phyloP scores from a whole-genome alignment of 345 rosid species.

The Clausena lansium region DNA sequence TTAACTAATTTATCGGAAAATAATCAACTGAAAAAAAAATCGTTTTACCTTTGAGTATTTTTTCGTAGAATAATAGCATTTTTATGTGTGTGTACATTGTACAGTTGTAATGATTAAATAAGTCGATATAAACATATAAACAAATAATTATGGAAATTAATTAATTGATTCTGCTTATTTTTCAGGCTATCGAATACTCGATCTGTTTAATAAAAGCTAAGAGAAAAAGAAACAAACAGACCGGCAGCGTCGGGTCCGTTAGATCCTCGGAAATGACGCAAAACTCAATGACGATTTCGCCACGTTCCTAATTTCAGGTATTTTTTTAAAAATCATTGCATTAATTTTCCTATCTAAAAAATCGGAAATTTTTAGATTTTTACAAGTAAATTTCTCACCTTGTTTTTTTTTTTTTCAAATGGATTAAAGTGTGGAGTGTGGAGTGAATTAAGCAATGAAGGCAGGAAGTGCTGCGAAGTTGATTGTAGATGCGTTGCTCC shows the following conservation, averaged over 20 bases:
- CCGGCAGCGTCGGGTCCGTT: background rate
- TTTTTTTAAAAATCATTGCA: background rate
- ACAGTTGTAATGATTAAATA: too few species aligned
- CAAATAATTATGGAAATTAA: background rate
- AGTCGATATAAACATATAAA: background rate
- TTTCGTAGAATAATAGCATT: background rate
- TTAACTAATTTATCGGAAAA: too few species aligned
- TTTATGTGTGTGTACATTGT: too few species aligned
- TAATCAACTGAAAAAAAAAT: background rate
- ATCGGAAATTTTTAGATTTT: background rate
- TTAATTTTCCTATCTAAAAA: background rate
- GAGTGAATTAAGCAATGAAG: conserved; percentile 48
- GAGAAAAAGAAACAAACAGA: background rate
- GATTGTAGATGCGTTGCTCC: conserved; percentile 94
- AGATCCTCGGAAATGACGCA: background rate
- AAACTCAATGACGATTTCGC: background rate
- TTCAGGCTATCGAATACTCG: background rate
- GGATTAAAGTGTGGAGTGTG: background rate
- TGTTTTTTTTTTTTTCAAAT: background rate
- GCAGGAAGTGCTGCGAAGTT: conserved; percentile 91
- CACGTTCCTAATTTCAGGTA: background rate
- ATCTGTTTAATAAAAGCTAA: background rate
- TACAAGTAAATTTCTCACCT: background rate
- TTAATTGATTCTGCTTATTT: background rate
- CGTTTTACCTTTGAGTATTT: background rate